Percentiles rank a stretch among this genome's conserved stretches.
phyloP scores from a whole-genome alignment of 345 rosid genomes.

The Euphorbia peplus region DNA sequence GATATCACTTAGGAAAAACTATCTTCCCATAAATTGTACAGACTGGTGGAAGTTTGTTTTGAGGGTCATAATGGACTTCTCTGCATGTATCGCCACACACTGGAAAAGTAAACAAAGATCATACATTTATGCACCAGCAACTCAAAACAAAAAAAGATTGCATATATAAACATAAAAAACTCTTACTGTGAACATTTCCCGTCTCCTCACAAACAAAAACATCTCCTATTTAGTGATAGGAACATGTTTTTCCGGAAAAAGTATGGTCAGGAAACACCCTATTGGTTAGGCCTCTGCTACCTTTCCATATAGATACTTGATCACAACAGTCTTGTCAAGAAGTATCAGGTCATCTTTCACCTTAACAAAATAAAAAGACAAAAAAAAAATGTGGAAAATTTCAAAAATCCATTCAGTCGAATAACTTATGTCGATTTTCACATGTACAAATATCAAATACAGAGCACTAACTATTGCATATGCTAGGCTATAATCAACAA shows the following conservation, averaged over 20 bases:
- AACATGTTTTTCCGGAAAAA: conserved; percentile 81
- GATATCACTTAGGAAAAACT: too few relatives aligned
- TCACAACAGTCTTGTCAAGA: conserved; percentile 89
- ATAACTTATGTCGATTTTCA: neutral
- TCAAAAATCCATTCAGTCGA: neutral
- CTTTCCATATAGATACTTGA: conserved; percentile 75
- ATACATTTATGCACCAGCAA: neutral
- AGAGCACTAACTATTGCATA: too few relatives aligned
- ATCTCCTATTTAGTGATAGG: conserved; percentile 77
- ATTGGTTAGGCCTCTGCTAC: conserved; percentile 63
- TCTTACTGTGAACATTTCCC: conserved; percentile 84
- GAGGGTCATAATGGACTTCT: conserved; percentile 60
- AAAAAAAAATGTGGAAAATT: neutral
- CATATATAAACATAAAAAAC: neutral
- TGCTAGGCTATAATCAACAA: too few relatives aligned
- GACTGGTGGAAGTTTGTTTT: conserved; percentile 66
- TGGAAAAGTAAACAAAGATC: conserved; percentile 27
- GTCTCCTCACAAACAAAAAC: conserved; percentile 92
- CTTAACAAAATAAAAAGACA: conserved; percentile 34
- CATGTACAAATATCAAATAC: neutral
- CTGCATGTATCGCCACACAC: conserved; percentile 93
- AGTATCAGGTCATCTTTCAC: conserved; percentile 71
- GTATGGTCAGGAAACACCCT: conserved; percentile 51
- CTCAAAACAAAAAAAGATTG: neutral
- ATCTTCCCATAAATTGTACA: conserved; percentile 89